phyloP scores from a whole-genome alignment of 352 stramenopile genomes.

The Halophytophthora batemanensis region DNA sequence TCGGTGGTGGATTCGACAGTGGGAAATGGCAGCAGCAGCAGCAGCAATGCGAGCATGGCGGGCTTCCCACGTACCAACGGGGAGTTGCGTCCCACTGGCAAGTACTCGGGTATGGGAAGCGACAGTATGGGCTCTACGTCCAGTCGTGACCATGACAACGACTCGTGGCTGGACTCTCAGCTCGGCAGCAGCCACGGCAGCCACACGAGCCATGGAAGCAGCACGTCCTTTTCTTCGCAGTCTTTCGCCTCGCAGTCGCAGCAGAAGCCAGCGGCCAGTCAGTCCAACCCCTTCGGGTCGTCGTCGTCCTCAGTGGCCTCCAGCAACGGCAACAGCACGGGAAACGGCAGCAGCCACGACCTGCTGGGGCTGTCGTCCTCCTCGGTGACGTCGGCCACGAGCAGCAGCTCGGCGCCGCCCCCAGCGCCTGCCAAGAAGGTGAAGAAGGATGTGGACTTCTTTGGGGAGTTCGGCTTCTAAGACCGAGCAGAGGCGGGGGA shows the following conservation, averaged over 20 bases:
- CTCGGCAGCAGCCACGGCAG: slow-evolving; percentile 23
- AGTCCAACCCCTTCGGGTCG: slow-evolving; percentile 47
- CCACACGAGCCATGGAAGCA: slow-evolving; percentile 13
- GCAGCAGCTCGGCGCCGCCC: slow-evolving; percentile 19
- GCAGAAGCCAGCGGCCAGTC: slow-evolving; percentile 27
- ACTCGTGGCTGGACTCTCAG: slow-evolving; percentile 67
- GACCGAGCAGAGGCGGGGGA: background rate
- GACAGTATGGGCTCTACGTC: slow-evolving; percentile 24
- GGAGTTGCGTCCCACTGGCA: slow-evolving; percentile 49
- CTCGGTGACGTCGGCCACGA: slow-evolving; percentile 12
- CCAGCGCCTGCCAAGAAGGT: slow-evolving; percentile 36
- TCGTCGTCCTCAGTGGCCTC: too few relatives aligned
- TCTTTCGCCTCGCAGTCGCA: slow-evolving; percentile 18
- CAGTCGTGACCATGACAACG: slow-evolving; percentile 57
- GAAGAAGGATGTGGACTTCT: slow-evolving; percentile 87
- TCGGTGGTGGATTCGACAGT: slow-evolving; percentile 50
- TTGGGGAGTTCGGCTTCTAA: slow-evolving; percentile 81
- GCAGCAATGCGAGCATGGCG: slow-evolving; percentile 15
- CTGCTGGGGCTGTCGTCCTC: slow-evolving; percentile 24
- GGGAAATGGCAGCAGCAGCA: slow-evolving; percentile 13
- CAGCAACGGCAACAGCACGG: too few relatives aligned
- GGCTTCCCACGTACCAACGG: slow-evolving; percentile 61
- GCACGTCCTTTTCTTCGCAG: too few relatives aligned
- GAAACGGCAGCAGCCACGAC: slow-evolving; percentile 21
- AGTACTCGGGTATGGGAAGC: slow-evolving; percentile 62